Conservation (phyloP, 371 early-diverging fungal genomes). For the Rhizopus sp. region DNA sequence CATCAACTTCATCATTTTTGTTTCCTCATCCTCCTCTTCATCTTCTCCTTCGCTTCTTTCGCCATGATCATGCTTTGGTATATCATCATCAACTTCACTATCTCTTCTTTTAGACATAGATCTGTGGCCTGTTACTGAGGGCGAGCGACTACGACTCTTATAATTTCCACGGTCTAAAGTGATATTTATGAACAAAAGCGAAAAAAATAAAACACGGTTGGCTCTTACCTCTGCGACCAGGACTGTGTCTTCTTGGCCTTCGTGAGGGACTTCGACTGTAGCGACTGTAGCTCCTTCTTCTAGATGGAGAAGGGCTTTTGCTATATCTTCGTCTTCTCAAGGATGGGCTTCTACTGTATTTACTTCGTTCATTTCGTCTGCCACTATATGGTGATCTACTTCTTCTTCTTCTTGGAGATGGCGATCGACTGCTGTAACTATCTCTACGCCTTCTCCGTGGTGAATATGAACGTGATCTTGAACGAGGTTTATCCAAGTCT, state of each 20-base stretch:
- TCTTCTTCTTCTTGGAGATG: conserved; percentile 16
- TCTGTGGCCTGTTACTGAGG: conserved; percentile 6
- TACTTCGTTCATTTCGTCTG: conserved; percentile 3
- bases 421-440: conserved; percentile 11
- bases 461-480: conserved; percentile 32
- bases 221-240: conserved; percentile 16
- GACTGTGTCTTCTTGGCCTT: conserved; percentile 11
- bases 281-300: conserved; percentile 8
- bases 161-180: conserved; percentile 11
- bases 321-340: conserved; percentile 6
- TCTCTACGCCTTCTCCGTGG: conserved; percentile 22
- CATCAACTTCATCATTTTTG: conserved; percentile 67
- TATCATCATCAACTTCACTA: conserved; percentile 2
- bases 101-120: neutral
- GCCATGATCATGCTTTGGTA: conserved; percentile 5
- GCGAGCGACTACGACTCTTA: conserved; percentile 14
- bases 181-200: too few relatives aligned
- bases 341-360: conserved; percentile 9
- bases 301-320: conserved; percentile 3
- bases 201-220: neutral
- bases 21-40: conserved; percentile 39
- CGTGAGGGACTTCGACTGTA: conserved; percentile 8
- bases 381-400: conserved; percentile 5
- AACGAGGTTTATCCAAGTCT: conserved; percentile 40
- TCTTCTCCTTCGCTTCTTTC: conserved; percentile 1